Base-by-base conservation (phyloP, 352 stramenopile genomes). In the Pythium folliculosum region DNA sequence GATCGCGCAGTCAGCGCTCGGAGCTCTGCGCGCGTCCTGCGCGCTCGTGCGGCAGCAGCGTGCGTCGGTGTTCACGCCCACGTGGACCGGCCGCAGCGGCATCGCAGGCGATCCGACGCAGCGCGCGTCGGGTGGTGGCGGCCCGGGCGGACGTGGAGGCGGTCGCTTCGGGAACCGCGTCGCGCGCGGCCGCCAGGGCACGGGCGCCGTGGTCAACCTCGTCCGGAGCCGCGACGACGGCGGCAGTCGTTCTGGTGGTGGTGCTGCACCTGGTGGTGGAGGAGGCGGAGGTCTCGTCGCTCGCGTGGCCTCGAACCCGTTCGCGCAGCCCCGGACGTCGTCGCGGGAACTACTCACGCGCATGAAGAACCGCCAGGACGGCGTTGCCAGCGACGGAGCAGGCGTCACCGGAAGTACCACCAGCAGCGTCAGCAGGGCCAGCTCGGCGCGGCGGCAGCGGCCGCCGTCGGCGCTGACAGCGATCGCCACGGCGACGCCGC, bases 1-100 rank as follows among this genome's bases (percentile, higher is more conserved):
- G 66, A 90, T 98, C 48, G 94, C 95, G 2, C 72, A 89, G 60
- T 90, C 93, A 35, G 93, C 94, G 43, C 71, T 94, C 17, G 86
- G 78, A 67, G 80, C 90, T 16, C 70, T 98, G 4, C 78, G 86
- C 44, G 80, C 88, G 13, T 98, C 92, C 30, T 91, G 90, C 23
- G 77, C 76, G 5, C 58, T 92, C 2, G 80, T 95, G 22, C 76
- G 77, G 0, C 79, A 95, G 70, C 85, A 92, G 60, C 77, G 82
- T 2, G 67, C 79, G 51, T 82, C 74, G 4, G 54, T 80, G 7
- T 94, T 83, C 64, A 92, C 86, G 16, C 86, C 84, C 3, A 94
- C 86, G 30, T 94, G 86, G 84, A 93, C 85, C 7, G 88, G 86
- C 17, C 80, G 82, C 21, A 88, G 78, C 19, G 86, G 86, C n/a